A percentile compares a stretch with the other conserved stretches of the same genome.
These are phyloP conservation scores for Erucastrum elatum DNA, from an alignment of 345 rosid genomes.

Conservation along the genomic window DNA sequence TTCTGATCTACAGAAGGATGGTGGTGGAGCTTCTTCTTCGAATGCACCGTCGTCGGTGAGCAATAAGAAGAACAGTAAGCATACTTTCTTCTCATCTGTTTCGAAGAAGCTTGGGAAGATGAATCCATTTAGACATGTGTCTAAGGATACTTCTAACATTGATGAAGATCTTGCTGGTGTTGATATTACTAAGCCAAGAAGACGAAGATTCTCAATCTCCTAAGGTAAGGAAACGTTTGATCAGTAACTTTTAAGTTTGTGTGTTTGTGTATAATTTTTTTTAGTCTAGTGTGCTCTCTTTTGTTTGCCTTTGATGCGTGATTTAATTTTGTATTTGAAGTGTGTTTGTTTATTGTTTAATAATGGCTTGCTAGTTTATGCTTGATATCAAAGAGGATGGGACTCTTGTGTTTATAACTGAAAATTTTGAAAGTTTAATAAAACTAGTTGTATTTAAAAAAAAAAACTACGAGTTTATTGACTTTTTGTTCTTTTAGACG, in stretches of 20 bases:
- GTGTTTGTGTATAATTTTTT: not conserved
- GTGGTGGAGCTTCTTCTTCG: slow-evolving; percentile 35
- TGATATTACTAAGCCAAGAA: slow-evolving; percentile 79
- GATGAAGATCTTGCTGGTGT: slow-evolving; percentile 50
- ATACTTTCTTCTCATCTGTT: slow-evolving; percentile 77
- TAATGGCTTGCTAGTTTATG: too few relatives aligned
- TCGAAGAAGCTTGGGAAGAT: slow-evolving; percentile 83
- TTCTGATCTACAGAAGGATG: slow-evolving; percentile 57
- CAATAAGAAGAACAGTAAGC: slow-evolving; percentile 37
- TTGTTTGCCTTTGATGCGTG: slow-evolving; percentile 14
- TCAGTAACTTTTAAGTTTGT: slow-evolving; percentile 13
- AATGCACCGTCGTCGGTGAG: slow-evolving; percentile 11
- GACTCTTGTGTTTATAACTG: too few relatives aligned
- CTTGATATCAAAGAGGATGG: too few relatives aligned
- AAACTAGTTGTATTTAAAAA: too few relatives aligned
- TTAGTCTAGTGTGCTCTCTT: not conserved
- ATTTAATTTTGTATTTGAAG: not conserved
- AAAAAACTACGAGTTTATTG: too few relatives aligned
- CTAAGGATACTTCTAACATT: slow-evolving; percentile 79
- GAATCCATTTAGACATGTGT: slow-evolving; percentile 81
- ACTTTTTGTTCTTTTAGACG: too few relatives aligned
- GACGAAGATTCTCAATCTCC: slow-evolving; percentile 91
- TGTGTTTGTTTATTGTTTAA: not conserved
- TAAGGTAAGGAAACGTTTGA: slow-evolving; percentile 28
- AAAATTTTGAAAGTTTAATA: too few relatives aligned